These are phyloP conservation scores for Trichoderma koningiopsis DNA, from an alignment of 2,329 filamentous ascomycete genomes.

Conservation along the genomic window DNA sequence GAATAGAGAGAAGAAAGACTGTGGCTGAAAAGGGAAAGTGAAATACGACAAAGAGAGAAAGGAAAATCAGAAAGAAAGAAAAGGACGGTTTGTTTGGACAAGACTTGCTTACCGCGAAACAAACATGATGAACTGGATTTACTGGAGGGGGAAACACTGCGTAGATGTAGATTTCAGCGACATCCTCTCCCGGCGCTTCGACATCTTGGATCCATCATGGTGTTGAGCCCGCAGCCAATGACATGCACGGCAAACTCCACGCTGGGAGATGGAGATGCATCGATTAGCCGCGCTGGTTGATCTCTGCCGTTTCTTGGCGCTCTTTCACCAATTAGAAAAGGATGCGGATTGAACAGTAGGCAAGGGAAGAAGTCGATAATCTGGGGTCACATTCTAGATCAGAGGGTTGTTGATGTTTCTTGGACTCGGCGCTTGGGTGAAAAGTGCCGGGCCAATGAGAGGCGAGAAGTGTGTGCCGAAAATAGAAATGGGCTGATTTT, in stretches of 20 bases:
- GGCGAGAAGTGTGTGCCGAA: constrained; percentile 1
- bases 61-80: not conserved
- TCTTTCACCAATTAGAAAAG: not conserved
- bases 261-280: not conserved
- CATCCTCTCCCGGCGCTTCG: not conserved
- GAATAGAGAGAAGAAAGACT: constrained; percentile 6
- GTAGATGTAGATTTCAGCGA: constrained; percentile 13
- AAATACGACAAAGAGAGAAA: not conserved
- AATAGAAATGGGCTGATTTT: constrained; percentile 7
- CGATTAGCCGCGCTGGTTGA: not conserved
- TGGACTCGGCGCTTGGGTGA: constrained; percentile 12
- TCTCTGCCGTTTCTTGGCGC: not conserved
- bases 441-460: constrained; percentile 16
- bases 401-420: not conserved
- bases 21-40: not conserved
- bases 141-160: constrained; percentile 2
- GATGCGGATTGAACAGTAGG: not conserved
- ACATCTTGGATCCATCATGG: not conserved
- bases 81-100: constrained; percentile 8
- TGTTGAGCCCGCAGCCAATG: constrained; percentile 3
- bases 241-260: not conserved
- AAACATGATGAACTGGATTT: not conserved
- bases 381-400: not conserved
- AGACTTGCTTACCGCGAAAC: constrained; percentile 4
- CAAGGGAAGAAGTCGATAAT: not conserved